phyloP scores from a whole-genome alignment of 2,329 filamentous ascomycete genomes.

The Dothideomycetidae sp. region DNA sequence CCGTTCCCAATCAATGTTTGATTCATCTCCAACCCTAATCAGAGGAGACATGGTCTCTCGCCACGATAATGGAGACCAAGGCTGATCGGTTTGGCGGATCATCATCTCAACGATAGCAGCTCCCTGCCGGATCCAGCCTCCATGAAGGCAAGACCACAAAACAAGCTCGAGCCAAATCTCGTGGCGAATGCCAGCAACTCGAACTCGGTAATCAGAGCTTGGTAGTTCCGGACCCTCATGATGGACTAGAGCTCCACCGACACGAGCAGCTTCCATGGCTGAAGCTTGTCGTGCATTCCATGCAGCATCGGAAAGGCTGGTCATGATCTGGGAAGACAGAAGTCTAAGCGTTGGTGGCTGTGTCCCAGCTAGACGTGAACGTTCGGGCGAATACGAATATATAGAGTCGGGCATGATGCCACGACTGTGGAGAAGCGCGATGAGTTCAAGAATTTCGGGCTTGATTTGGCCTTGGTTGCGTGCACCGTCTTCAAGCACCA shows the following conservation, averaged over 20 bases:
- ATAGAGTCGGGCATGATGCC: slow-evolving; percentile 34
- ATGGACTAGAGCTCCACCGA: slow-evolving; percentile 23
- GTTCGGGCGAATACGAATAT: slow-evolving; percentile 26
- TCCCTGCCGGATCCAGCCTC: slow-evolving; percentile 32
- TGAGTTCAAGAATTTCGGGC: slow-evolving; percentile 32
- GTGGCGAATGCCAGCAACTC: slow-evolving; percentile 27
- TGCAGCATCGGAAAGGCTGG: slow-evolving; percentile 35
- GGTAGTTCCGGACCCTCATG: slow-evolving; percentile 31
- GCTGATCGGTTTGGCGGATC: slow-evolving; percentile 11
- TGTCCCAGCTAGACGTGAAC: slow-evolving; percentile 25
- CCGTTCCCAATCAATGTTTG: slow-evolving; percentile 19
- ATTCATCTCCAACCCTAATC: slow-evolving; percentile 15
- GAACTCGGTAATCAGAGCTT: slow-evolving; percentile 28
- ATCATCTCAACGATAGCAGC: slow-evolving; percentile 25
- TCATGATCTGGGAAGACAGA: slow-evolving; percentile 34
- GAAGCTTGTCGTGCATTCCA: slow-evolving; percentile 33
- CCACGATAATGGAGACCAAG: slow-evolving; percentile 28
- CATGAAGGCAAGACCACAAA: slow-evolving; percentile 37
- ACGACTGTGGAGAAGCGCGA: slow-evolving; percentile 34
- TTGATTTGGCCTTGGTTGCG: slow-evolving; percentile 20
- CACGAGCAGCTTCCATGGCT: slow-evolving; percentile 17
- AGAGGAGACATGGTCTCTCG: slow-evolving; percentile 25
- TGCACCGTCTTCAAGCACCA: slow-evolving; percentile 27
- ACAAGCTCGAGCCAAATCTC: slow-evolving; percentile 40
- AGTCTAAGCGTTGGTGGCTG: slow-evolving; percentile 35